phyloP scores from a whole-genome alignment of 441 rosid genomes.

The Adansonia madagascariensis region DNA sequence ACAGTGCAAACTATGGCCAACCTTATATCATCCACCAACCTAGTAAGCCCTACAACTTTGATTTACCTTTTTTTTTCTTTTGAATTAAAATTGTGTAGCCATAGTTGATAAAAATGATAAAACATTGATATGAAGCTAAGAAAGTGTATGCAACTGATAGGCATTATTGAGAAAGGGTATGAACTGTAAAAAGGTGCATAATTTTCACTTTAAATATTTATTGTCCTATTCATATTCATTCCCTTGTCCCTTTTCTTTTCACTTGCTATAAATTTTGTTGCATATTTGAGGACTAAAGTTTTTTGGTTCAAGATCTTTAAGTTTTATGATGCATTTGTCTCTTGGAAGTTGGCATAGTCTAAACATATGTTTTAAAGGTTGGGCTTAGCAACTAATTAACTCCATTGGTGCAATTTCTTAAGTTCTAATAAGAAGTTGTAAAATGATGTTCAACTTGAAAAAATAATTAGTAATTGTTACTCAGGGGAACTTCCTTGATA shows the following conservation, averaged over 20 bases:
- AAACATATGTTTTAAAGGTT: neutral
- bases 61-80: neutral
- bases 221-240: neutral
- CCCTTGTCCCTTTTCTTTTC: too few species aligned
- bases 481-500: neutral
- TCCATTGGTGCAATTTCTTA: neutral
- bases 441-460: neutral
- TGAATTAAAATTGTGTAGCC: neutral
- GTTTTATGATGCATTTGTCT: neutral
- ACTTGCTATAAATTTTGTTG: neutral
- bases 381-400: neutral
- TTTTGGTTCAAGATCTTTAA: neutral
- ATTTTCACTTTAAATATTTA: neutral
- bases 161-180: neutral
- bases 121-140: conserved; percentile 16
- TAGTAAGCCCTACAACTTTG: conserved; percentile 53
- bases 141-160: neutral
- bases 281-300: conserved; percentile 16
- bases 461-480: neutral
- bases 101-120: neutral
- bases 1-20: conserved; percentile 94
- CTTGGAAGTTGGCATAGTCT: neutral
- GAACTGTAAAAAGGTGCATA: neutral
- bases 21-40: conserved; percentile 88
- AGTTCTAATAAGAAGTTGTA: neutral